Conservation (phyloP, 2,329 filamentous ascomycete genomes). For the Coniochaeta sp. region DNA sequence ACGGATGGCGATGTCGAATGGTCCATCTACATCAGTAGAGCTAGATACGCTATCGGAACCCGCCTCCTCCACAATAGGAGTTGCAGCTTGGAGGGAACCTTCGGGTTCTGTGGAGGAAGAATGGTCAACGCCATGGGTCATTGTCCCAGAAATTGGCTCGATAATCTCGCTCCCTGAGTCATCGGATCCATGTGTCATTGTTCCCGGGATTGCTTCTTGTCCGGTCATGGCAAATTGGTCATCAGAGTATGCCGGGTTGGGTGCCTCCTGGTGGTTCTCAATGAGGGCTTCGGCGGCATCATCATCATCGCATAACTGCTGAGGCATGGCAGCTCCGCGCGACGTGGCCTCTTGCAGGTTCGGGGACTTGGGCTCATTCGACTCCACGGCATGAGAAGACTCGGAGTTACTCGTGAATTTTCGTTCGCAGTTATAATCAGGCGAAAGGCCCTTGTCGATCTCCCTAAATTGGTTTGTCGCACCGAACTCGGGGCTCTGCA, state of each 20-base stretch:
- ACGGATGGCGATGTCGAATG: neutral
- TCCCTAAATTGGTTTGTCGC: neutral
- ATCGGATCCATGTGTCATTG: conserved; percentile 5
- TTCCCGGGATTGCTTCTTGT: conserved; percentile 3
- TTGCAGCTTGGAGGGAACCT: neutral
- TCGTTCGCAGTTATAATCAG: no score
- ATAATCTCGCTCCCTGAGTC: neutral
- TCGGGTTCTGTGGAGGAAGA: neutral
- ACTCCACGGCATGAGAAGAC: neutral
- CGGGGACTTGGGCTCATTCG: neutral
- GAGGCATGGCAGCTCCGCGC: neutral
- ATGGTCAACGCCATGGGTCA: conserved; percentile 9
- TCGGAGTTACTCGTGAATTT: neutral
- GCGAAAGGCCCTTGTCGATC: neutral
- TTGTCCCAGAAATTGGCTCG: conserved; percentile 9
- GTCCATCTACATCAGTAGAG: neutral
- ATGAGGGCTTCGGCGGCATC: neutral
- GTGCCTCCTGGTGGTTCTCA: neutral
- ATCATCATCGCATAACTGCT: neutral
- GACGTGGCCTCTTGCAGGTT: neutral
- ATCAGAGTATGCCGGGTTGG: neutral
- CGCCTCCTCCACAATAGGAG: neutral
- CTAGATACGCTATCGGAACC: neutral
- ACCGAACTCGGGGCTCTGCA: neutral
- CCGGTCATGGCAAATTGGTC: conserved; percentile 5